phyloP scores from a whole-genome alignment of 2,329 filamentous ascomycete genomes.

The Microdochium bolleyi region DNA sequence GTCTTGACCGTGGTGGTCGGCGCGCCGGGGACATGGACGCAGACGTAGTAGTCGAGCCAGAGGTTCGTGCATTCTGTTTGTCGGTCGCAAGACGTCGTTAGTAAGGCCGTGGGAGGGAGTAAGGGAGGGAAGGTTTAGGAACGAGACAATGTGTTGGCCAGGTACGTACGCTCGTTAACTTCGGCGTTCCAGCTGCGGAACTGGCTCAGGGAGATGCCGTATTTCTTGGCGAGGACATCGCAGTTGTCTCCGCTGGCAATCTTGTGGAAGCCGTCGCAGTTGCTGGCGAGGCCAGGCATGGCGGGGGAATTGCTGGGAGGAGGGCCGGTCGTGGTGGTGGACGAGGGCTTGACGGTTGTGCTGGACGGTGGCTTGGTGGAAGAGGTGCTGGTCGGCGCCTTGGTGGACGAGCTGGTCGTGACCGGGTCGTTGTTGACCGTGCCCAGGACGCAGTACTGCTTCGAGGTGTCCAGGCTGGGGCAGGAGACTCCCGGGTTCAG shows the following conservation, averaged over 20 bases:
- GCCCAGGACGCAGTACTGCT: slow-evolving; percentile 13
- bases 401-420: slow-evolving; percentile 3
- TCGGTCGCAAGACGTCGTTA: neutral
- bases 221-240: slow-evolving; percentile 7
- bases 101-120: no score
- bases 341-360: no score
- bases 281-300: slow-evolving; percentile 4
- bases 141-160: neutral
- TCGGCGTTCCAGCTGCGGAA: slow-evolving; percentile 9
- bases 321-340: neutral
- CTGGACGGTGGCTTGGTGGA: neutral
- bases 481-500: slow-evolving; percentile 17
- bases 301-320: slow-evolving; percentile 5
- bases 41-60: slow-evolving; percentile 10
- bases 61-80: slow-evolving; percentile 9
- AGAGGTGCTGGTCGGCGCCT: slow-evolving; percentile 2
- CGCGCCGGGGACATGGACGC: slow-evolving; percentile 5
- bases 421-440: slow-evolving; percentile 3
- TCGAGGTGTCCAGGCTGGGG: slow-evolving; percentile 8
- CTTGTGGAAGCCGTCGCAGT: slow-evolving; percentile 21
- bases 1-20: neutral
- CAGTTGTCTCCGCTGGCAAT: slow-evolving; percentile 22
- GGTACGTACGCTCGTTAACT: slow-evolving; percentile 4
- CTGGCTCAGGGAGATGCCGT: slow-evolving; percentile 5
- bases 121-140: neutral